Conservation (phyloP, 2,329 filamentous ascomycete genomes). For the Exophiala sideris region DNA sequence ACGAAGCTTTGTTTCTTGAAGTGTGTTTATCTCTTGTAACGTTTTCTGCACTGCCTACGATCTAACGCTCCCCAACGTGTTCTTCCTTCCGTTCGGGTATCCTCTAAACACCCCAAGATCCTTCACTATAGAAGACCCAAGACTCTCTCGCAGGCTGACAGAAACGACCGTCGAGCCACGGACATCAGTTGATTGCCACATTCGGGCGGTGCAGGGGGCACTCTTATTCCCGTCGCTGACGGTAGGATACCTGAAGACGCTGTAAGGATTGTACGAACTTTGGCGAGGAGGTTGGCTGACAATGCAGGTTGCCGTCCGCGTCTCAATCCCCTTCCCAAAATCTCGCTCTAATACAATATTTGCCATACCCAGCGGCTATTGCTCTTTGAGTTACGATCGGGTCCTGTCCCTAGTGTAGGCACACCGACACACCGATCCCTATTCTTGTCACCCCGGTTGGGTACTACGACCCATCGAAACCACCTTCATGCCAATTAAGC, state of each 20-base stretch:
- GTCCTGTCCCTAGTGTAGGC: neutral
- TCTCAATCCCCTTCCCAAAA: slow-evolving; percentile 17
- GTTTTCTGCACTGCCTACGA: too few relatives aligned
- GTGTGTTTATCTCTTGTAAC: too few relatives aligned
- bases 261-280: neutral
- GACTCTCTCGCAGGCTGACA: slow-evolving; percentile 7
- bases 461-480: slow-evolving; percentile 11
- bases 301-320: slow-evolving; percentile 20
- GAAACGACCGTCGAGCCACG: slow-evolving; percentile 14
- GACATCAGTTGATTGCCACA: neutral
- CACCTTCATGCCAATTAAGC: slow-evolving; percentile 53
- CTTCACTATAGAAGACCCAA: slow-evolving; percentile 6
- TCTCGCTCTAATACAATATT: slow-evolving; percentile 10
- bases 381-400: slow-evolving; percentile 5
- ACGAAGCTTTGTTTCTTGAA: too few relatives aligned
- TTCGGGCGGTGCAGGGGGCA: neutral
- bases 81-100: too few relatives aligned
- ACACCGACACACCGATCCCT: slow-evolving; percentile 1
- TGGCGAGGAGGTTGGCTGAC: slow-evolving; percentile 11
- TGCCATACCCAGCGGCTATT: slow-evolving; percentile 10
- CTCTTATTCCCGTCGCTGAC: neutral
- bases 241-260: neutral
- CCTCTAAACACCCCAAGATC: neutral
- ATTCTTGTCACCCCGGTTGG: slow-evolving; percentile 6
- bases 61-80: neutral